Percentiles rank a stretch among this genome's conserved stretches.
These are phyloP conservation scores for Cardamine occulta DNA, from an alignment of 345 rosid species.

Conservation along the genomic window DNA sequence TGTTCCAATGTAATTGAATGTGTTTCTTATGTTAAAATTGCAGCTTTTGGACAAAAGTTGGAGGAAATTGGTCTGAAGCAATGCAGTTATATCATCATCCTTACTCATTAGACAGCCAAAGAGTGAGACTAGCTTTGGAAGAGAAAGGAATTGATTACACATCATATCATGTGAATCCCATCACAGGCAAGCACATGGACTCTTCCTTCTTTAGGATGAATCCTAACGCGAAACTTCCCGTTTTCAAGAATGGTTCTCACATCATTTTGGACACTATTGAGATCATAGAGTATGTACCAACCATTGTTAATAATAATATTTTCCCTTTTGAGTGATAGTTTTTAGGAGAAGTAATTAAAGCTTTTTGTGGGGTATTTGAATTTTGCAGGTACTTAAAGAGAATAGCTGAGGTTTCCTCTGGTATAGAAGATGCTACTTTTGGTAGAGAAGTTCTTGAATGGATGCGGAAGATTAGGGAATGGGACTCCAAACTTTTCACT, in stretches of 20 bases:
- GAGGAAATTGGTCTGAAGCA: constrained; percentile 32
- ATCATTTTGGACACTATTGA: constrained; percentile 74
- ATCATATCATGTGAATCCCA: constrained; percentile 83
- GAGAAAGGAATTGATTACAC: constrained; percentile 94
- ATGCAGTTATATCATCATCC: constrained; percentile 99
- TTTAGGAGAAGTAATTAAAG: background rate
- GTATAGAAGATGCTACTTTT: constrained; percentile 47
- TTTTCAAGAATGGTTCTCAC: constrained; percentile 81
- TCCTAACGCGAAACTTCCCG: constrained; percentile 70
- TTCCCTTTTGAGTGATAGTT: background rate
- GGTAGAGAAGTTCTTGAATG: constrained; percentile 62
- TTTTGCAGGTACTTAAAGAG: constrained; percentile 73
- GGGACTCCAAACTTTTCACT: constrained; percentile 80
- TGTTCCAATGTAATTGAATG: constrained; percentile 12
- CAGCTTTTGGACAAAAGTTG: constrained; percentile 9
- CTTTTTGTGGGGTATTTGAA: background rate
- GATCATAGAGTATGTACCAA: constrained; percentile 69
- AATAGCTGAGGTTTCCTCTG: constrained; percentile 67
- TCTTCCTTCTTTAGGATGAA: constrained; percentile 83
- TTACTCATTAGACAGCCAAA: constrained; percentile 82
- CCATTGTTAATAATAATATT: background rate
- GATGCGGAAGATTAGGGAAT: constrained; percentile 78
- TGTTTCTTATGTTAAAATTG: constrained; percentile 17
- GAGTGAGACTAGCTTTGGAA: constrained; percentile 83
- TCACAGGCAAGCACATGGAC: constrained; percentile 80